Evolutionary conservation across 352 stramenopile genomes (phyloP), one percentile per base, ranked within the genome.

Genomic region (Globisporangium parvum): DNA sequence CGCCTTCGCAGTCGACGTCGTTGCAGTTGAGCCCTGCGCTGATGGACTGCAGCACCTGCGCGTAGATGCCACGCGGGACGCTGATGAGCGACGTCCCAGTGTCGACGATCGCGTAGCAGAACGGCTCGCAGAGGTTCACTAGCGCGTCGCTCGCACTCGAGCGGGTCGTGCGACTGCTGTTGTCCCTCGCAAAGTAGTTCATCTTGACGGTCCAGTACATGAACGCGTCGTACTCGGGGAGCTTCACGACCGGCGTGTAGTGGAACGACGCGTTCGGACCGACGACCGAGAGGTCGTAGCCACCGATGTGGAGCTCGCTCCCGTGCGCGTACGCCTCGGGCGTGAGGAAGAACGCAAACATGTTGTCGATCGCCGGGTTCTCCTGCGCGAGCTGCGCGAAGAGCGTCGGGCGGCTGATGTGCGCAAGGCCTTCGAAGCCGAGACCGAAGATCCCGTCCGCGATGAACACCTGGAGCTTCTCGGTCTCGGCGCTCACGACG

Each of bases 321-420:
- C 83, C 77, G 12, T 54, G 67, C 17, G 62, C 67, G 51, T 90
- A 85, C 11, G 82, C 85, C 31, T 95, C 71, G 10, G 77, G 81
- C 11, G 82, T 93, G 46, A 96, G 70, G 63, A 88, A 94, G 59
- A 96, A 90, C 46, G 84, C 85, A 60, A 96, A 96, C 70, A 95
- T 87, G 68, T 93, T 89, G 58, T 74, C 70, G 47, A 96, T 60
- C 18, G 78, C 74, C 9, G 80, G 70, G 51, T 91, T 86, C 45
- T 92, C 63, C 24, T 67, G 59, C 44, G 77, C 73, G 18, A 93
- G 71, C 33, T 67, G 60, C 53, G 87, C 69, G 59, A 96, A 91
- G 11, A 96, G 59, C 17, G 88, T 96, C 21, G 88, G 88, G 12
- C 78, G 75, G 47, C 72, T 94, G 59, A 96, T 91, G 59, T 91